These are phyloP conservation scores for Firmiana major DNA, from an alignment of 345 rosid genomes.

Conservation along the genomic window DNA sequence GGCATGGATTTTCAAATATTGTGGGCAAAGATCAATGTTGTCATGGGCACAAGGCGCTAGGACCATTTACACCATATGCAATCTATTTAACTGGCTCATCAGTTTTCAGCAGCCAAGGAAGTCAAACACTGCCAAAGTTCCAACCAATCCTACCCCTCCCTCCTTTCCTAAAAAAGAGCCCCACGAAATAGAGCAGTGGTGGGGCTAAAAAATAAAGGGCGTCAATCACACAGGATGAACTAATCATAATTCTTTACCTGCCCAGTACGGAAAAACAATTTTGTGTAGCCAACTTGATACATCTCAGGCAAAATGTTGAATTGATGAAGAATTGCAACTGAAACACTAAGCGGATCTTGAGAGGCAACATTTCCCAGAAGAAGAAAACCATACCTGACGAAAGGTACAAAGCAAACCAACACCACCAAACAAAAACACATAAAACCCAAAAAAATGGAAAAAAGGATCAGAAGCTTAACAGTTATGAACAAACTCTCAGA, in stretches of 20 bases:
- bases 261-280: conserved; percentile 91
- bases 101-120: not conserved
- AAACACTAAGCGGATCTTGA: conserved; percentile 89
- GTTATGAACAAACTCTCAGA: not conserved
- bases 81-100: not conserved
- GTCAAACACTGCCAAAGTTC: not conserved
- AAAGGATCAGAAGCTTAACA: not conserved
- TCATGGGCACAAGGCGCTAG: not conserved
- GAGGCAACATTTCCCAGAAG: conserved; percentile 72
- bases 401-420: conserved; percentile 15
- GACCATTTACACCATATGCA: not conserved
- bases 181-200: no score
- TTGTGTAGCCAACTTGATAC: conserved; percentile 99
- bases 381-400: conserved; percentile 90
- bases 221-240: not conserved
- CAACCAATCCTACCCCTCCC: not conserved
- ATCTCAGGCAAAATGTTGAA: conserved; percentile 94
- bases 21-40: not conserved
- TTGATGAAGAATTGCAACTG: conserved; percentile 98
- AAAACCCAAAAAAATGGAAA: not conserved
- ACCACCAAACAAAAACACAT: conserved; percentile 1
- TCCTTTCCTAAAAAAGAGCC: not conserved
- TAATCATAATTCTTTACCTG: conserved; percentile 49
- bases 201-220: not conserved
- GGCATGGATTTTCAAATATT: not conserved